These are phyloP conservation scores for Gossypium ekmanianum DNA, from an alignment of 345 rosid genomes.

Conservation along the genomic window DNA sequence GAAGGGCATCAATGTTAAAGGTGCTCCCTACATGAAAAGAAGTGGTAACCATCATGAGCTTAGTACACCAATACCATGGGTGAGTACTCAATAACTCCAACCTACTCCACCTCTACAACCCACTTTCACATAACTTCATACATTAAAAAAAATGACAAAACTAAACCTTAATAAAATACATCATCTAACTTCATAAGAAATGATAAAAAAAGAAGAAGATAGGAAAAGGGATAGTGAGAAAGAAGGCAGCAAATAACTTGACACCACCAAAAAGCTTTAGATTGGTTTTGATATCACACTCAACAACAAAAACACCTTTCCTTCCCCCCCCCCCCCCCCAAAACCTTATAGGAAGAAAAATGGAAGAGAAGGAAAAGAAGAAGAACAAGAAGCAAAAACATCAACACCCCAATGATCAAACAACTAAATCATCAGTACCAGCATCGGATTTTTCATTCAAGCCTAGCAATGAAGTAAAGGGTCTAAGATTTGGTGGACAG, in stretches of 20 bases:
- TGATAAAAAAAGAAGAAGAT: background rate
- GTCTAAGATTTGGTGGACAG: slow-evolving; percentile 86
- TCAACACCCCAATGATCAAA: slow-evolving; percentile 56
- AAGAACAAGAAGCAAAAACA: slow-evolving; percentile 71
- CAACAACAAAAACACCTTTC: background rate
- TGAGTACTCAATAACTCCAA: slow-evolving; percentile 4
- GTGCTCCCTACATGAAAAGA: background rate
- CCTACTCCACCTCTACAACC: background rate
- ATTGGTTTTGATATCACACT: slow-evolving; percentile 14
- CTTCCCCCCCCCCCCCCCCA: background rate
- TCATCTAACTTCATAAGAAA: no score
- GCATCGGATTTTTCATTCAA: slow-evolving; percentile 71
- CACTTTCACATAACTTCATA: background rate
- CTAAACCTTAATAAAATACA: background rate
- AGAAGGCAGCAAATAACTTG: background rate
- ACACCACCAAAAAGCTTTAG: slow-evolving; percentile 6
- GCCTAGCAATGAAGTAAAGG: slow-evolving; percentile 74
- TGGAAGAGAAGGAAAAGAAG: slow-evolving; percentile 59
- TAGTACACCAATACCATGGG: background rate
- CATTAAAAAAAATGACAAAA: background rate
- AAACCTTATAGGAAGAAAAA: slow-evolving; percentile 6
- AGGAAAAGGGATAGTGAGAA: background rate
- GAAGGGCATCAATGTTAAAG: background rate
- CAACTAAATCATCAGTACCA: slow-evolving; percentile 31
- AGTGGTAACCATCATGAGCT: slow-evolving; percentile 9